phyloP scores from a whole-genome alignment of 2,329 filamentous ascomycete species.

The Phialophora macrospora region DNA sequence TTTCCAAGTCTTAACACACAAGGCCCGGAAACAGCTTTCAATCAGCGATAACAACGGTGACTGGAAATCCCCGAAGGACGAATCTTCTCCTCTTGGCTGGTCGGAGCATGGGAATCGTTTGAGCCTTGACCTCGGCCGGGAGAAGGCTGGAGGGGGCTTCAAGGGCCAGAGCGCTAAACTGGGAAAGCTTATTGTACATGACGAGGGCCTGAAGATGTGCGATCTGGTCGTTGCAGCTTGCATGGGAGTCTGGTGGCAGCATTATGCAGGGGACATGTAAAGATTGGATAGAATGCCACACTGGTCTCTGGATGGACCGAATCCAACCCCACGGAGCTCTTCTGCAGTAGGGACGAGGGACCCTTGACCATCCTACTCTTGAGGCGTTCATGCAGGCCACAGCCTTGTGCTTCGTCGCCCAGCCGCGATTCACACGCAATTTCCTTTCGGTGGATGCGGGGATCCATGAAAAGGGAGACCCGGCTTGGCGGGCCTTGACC shows the following conservation, averaged over 20 bases:
- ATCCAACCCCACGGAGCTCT: not conserved
- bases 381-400: not conserved
- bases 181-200: conserved; percentile 86
- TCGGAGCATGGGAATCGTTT: conserved; percentile 50
- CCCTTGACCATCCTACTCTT: not conserved
- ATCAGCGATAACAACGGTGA: conserved; percentile 18
- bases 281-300: not conserved
- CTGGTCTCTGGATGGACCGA: not conserved
- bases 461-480: conserved; percentile 9
- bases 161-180: conserved; percentile 87
- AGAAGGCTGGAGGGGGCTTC: conserved; percentile 84
- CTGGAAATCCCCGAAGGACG: not conserved
- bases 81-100: conserved; percentile 2
- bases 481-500: conserved; percentile 9
- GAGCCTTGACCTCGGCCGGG: conserved; percentile 76
- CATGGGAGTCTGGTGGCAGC: conserved; percentile 90
- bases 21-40: conserved; percentile 30
- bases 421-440: conserved; percentile 7
- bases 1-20: conserved; percentile 35
- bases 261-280: conserved; percentile 67
- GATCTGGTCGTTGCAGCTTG: conserved; percentile 91
- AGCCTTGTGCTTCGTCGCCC: not conserved
- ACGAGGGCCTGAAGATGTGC: conserved; percentile 93
- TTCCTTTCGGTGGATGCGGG: conserved; percentile 10
- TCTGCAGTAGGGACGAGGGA: not conserved